phyloP scores from a whole-genome alignment of 495 filamentous ascomycete species.

The Trichocladium antarcticum region DNA sequence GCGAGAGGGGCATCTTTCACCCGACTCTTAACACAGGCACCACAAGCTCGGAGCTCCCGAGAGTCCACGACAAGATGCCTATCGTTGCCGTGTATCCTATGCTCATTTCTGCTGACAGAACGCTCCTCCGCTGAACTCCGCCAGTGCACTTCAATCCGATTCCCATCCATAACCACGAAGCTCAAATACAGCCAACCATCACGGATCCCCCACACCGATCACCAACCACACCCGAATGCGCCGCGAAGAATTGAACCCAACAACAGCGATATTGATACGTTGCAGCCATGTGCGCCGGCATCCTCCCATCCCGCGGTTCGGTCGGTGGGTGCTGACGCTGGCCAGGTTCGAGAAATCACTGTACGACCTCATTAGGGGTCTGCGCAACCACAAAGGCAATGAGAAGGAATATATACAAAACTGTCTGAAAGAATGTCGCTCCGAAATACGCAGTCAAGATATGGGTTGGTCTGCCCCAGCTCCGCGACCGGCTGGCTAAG shows the following conservation, averaged over 20 bases:
- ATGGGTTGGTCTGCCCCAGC: constrained; percentile 51
- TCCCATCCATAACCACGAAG: not conserved
- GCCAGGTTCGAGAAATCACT: constrained; percentile 95
- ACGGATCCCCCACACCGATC: not conserved
- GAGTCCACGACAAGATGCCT: constrained; percentile 10
- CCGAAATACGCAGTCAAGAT: constrained; percentile 80
- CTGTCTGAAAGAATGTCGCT: constrained; percentile 84
- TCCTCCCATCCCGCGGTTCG: not conserved
- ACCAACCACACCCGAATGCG: not conserved
- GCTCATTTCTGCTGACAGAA: constrained; percentile 3
- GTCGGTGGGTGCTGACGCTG: constrained; percentile 16
- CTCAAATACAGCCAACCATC: not conserved
- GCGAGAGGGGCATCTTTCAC: too few species aligned
- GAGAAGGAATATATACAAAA: constrained; percentile 90
- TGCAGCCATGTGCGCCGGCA: constrained; percentile 17
- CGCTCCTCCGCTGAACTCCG: constrained; percentile 8
- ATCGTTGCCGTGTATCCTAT: not conserved
- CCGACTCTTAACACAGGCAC: not conserved
- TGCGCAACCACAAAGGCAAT: constrained; percentile 84
- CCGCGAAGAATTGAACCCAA: not conserved
- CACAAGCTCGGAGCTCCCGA: not conserved
- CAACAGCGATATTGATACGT: constrained; percentile 1
- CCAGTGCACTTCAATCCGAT: too few species aligned
- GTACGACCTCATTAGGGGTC: constrained; percentile 94
- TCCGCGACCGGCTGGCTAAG: not conserved